A percentile compares a stretch with the other conserved stretches of the same genome.
phyloP scores from a whole-genome alignment of 2,329 filamentous ascomycete species.

The Fusarium austroafricanum region DNA sequence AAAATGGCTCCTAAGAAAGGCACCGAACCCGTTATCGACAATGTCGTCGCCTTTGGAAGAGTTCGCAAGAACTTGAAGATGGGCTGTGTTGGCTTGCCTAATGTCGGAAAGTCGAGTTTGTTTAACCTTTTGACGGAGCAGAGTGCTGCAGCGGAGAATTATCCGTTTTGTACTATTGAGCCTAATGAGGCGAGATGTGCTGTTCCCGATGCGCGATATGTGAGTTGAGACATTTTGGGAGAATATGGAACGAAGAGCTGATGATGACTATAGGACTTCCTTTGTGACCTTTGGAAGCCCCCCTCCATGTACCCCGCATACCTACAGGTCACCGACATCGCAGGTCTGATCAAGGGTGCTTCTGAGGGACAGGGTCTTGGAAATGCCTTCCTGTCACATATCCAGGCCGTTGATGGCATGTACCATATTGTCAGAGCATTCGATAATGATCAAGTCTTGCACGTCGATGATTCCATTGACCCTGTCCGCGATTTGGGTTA shows the following conservation, averaged over 20 bases:
- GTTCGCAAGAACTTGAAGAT: slow-evolving; percentile 60
- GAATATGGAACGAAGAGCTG: neutral
- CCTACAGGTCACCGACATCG: slow-evolving; percentile 60
- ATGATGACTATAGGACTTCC: slow-evolving; percentile 52
- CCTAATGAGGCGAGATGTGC: slow-evolving; percentile 60
- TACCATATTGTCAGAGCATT: slow-evolving; percentile 60
- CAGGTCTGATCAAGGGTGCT: slow-evolving; percentile 59
- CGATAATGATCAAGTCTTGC: slow-evolving; percentile 58
- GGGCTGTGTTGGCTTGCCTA: slow-evolving; percentile 60
- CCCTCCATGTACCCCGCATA: slow-evolving; percentile 59
- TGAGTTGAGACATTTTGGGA: slow-evolving; percentile 43
- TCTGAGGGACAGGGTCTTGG: slow-evolving; percentile 58
- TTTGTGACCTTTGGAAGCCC: slow-evolving; percentile 59
- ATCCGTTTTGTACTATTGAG: slow-evolving; percentile 61
- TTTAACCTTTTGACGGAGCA: slow-evolving; percentile 61
- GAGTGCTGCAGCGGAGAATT: slow-evolving; percentile 58
- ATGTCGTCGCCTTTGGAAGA: slow-evolving; percentile 59
- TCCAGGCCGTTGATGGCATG: slow-evolving; percentile 60
- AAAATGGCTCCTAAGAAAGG: slow-evolving; percentile 58
- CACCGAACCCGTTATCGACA: slow-evolving; percentile 52
- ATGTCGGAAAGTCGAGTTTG: slow-evolving; percentile 59
- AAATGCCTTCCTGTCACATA: slow-evolving; percentile 59
- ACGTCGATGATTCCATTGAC: slow-evolving; percentile 60
- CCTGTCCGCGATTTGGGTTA: slow-evolving; percentile 57
- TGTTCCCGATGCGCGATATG: slow-evolving; percentile 58